Base-by-base conservation (phyloP, 2,329 filamentous ascomycete genomes). In the Penicillium occitanis region DNA sequence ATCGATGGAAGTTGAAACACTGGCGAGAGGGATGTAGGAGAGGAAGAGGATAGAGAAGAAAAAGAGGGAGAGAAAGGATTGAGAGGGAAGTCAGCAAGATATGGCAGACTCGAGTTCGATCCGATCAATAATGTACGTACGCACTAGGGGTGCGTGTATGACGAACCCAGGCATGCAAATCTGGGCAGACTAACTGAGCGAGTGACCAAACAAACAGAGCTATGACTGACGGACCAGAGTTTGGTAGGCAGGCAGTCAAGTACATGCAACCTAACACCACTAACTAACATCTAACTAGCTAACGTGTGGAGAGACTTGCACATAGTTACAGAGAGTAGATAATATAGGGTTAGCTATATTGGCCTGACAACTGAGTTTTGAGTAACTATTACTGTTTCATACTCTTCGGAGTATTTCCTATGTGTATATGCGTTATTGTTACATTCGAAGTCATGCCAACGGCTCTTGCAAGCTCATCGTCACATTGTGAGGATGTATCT, bases 11-110 rank as follows among this genome's bases (percentile, higher is more conserved):
- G 30, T 17, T 55, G 51, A 19, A 55, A 35, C 30, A 19, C 51
- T n/a, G 50, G 28, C 8, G 7, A 30, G 50, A 55, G 28, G 19
- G 28, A n/a, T n/a, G 28, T n/a, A 22, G 33, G n/a, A 10, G 57
- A 22, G 25, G 35, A 37, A 37, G 68, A 71, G 66, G 73, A 68
- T 71, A 66, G 69, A 70, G 64, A 70, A 68, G 70, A 70, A 59
- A 65, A 68, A 71, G 61, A 62, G 67, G 61, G 67, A 65, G 70
- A 70, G 68, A 65, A 68, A 68, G 68, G 71, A 70, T 67, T 70
- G 68, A 64, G 68, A 68, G 69, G 64, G 66, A 71, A 68, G 60
- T 61, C 14, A 42, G 61, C 28, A 30, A 33, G 22, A 51, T 63
- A 63, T 33, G 61, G 51, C 61, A 62, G 60, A 25, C 44, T 50